Evolutionary conservation across 1,284 basidiomycete genomes (phyloP).

Genomic region (Leccinum variabile): DNA sequence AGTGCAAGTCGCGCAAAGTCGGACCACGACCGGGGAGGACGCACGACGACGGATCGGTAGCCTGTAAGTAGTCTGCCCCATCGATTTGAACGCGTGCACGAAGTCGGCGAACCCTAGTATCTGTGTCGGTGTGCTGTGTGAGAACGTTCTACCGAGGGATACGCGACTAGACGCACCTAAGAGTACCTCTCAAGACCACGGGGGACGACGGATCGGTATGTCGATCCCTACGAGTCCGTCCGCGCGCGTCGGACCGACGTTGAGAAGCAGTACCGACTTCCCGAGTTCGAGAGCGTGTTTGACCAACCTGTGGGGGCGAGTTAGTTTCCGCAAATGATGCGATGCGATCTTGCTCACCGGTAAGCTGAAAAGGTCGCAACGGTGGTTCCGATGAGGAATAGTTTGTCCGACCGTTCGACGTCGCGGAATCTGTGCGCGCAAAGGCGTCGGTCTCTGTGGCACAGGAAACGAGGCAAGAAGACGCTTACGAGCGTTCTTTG

Average conservation of each 20-base stretch:
- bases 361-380: constrained; percentile 92
- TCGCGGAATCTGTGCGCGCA: constrained; percentile 50
- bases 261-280: constrained; percentile 81
- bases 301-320: constrained; percentile 53
- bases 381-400: constrained; percentile 85
- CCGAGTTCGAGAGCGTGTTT: constrained; percentile 74
- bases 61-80: too few species aligned
- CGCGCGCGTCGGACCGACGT: constrained; percentile 83
- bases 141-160: too few species aligned
- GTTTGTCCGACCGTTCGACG: constrained; percentile 59
- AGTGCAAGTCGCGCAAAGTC: too few species aligned
- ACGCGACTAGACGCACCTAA: too few species aligned
- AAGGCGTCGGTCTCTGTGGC: neutral
- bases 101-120: too few species aligned
- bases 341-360: constrained; percentile 45
- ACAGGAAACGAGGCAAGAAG: constrained; percentile 13
- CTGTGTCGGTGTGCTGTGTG: too few species aligned
- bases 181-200: too few species aligned
- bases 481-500: constrained; percentile 69
- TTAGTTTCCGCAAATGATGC: neutral
- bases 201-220: constrained; percentile 27
- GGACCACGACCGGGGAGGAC: too few species aligned
- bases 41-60: too few species aligned
- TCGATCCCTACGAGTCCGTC: constrained; percentile 72
- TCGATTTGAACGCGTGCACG: too few species aligned